Base-by-base conservation (phyloP, 345 rosid species). In the Brassica rapa region DNA sequence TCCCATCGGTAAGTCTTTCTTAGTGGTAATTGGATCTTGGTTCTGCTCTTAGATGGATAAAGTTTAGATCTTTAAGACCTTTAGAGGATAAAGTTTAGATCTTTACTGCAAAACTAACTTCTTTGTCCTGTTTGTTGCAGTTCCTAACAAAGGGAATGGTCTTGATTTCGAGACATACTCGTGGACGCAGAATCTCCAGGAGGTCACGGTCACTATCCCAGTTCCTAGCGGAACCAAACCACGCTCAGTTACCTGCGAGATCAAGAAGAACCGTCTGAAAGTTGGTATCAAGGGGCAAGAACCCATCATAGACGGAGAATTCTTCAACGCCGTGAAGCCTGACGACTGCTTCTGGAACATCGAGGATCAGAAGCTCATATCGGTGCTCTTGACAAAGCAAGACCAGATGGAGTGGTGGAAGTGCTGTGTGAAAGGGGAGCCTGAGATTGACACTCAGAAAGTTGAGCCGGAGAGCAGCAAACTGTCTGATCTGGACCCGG, bases 341-440 rank as follows among this genome's bases (percentile, higher is more conserved):
- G 96, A 91, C 66, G 98, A 92, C 72, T 87, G 93, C 76, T 92
- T 87, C 60, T 94, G 97, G 96, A 92, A 94, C 82, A 83, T 90
- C 68, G 96, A 80, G 79, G 83, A 80, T 69, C 75, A 80, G 14
- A 69, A 69, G 66, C 27, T 73, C 6, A 62, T 80, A 43, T 68
- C 71, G 4, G 73, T 94, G 62, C 92, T 92, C 35, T 67, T 94
- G 85, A 94, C 97, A 15, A 94, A 94, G 88, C 90, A 87, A 64
- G 85, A 92, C 81, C 92, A 92, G 75, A 87, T 88, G 95, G 89
- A 87, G 55, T 94, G 97, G 97, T 94, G 97, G 98, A 89, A 87
- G 46, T 87, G 78, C 19, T 55, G 93, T 81, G 82, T 90, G 57
- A 51, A 51, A 0, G 57, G 57, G 8, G 57, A 51, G 3, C 57